Percentiles rank a stretch among this genome's conserved stretches.
phyloP scores from a whole-genome alignment of 2,329 filamentous ascomycete species.

The Fusarium burgessii region DNA sequence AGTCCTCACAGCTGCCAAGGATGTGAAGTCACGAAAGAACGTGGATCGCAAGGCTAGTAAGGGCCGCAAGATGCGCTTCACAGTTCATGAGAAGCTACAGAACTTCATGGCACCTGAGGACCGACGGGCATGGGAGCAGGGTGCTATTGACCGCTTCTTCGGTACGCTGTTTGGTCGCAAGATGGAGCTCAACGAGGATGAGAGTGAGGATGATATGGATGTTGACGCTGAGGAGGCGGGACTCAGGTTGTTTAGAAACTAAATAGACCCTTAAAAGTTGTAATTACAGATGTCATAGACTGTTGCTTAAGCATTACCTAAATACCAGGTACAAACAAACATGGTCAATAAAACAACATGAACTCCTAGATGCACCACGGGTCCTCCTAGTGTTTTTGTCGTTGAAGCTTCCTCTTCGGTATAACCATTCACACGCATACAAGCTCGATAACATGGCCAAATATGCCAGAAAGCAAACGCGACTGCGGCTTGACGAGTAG shows the following conservation, averaged over 20 bases:
- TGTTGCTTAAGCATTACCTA: slow-evolving; percentile 25
- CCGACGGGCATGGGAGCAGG: slow-evolving; percentile 80
- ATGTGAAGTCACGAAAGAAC: slow-evolving; percentile 82
- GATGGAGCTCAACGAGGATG: slow-evolving; percentile 72
- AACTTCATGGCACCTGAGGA: slow-evolving; percentile 98
- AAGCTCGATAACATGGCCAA: slow-evolving; percentile 61
- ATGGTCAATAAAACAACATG: slow-evolving; percentile 55
- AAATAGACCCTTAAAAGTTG: slow-evolving; percentile 24
- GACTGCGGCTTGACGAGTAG: slow-evolving; percentile 51
- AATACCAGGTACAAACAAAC: slow-evolving; percentile 47
- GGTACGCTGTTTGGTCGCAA: slow-evolving; percentile 79
- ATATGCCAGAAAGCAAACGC: slow-evolving; percentile 62
- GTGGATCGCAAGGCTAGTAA: slow-evolving; percentile 97
- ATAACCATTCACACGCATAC: slow-evolving; percentile 48
- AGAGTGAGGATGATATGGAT: slow-evolving; percentile 63
- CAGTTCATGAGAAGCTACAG: slow-evolving; percentile 95
- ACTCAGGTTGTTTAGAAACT: slow-evolving; percentile 65
- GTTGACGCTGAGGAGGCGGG: slow-evolving; percentile 66
- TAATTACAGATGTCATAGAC: slow-evolving; percentile 25
- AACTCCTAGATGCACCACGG: slow-evolving; percentile 58
- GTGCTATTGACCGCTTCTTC: slow-evolving; percentile 82
- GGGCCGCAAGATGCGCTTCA: slow-evolving; percentile 92
- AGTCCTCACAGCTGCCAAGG: slow-evolving; percentile 76
- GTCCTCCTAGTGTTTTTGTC: slow-evolving; percentile 57
- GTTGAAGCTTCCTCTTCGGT: slow-evolving; percentile 24